phyloP scores from a whole-genome alignment of 2,329 filamentous ascomycete genomes.

The Fusarium neocosmosporiellum region DNA sequence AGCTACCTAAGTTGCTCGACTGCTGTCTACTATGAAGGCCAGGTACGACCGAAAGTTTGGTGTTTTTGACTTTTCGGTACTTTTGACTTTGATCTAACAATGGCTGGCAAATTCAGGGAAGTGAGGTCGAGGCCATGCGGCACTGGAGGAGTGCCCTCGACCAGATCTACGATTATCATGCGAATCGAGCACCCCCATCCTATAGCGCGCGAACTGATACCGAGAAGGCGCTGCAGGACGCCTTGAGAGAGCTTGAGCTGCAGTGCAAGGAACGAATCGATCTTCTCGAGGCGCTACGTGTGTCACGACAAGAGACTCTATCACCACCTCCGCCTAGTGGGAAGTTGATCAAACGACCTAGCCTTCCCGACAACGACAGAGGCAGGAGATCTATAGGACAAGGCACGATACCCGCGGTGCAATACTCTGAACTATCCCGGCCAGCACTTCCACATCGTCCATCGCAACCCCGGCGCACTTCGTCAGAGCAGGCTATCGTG shows the following conservation, averaged over 20 bases:
- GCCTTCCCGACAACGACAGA: constrained; percentile 31
- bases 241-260: constrained; percentile 82
- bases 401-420: constrained; percentile 83
- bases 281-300: constrained; percentile 81
- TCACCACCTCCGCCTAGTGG: constrained; percentile 22
- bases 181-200: constrained; percentile 76
- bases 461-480: constrained; percentile 64
- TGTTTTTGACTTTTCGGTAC: background rate
- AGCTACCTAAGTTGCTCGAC: constrained; percentile 95
- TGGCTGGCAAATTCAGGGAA: constrained; percentile 69
- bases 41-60: constrained; percentile 65
- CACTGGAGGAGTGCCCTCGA: constrained; percentile 92
- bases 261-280: constrained; percentile 96
- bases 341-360: constrained; percentile 38
- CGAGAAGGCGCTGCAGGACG: constrained; percentile 84
- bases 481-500: constrained; percentile 60
- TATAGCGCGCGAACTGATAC: constrained; percentile 82
- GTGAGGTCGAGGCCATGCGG: constrained; percentile 89
- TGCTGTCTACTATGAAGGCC: constrained; percentile 93
- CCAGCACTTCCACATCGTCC: constrained; percentile 70
- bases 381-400: constrained; percentile 77
- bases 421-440: constrained; percentile 83
- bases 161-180: constrained; percentile 87
- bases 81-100: constrained; percentile 16
- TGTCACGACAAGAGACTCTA: constrained; percentile 61